Evolutionary conservation across 1,284 basidiomycete genomes (phyloP), one percentile per base, ranked within the genome.

Genomic region (Mycosarcoma mackinlayi): DNA sequence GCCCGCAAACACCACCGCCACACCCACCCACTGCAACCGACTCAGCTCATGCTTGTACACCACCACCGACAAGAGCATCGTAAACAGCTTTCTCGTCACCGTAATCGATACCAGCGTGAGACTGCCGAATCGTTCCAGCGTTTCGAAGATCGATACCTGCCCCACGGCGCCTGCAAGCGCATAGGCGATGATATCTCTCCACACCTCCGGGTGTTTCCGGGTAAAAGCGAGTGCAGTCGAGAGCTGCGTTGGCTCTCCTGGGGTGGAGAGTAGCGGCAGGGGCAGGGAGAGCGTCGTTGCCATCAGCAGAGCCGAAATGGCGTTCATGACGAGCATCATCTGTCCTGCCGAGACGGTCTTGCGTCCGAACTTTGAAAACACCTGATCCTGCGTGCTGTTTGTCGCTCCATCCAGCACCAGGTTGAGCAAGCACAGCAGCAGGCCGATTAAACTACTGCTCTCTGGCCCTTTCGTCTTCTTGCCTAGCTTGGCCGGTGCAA

Each of bases 241-340:
- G 4, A 77, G 60, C 49, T 77, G 70, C n/a, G 55, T 69, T 6
- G 56, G 47, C 18, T 66, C 37, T 8, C 53, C 53, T 7, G 60
- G 41, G 2, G 39, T 49, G 6, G 56, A 41, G 13, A 62, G 19
- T 11, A 72, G 33, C 86, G 42, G 85, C 81, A 90, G 60, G 89
- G 86, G 64, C 89, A 88, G n/a, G 89, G 90, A 65, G 24, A 80
- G 71, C 10, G 75, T 62, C 10, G 57, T 25, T 3, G 33, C 45
- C 66, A 79, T 71, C 34, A 80, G 69, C n/a, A 73, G 16, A 7
- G 67, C 59, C 1, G 77, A 78, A 84, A 93, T 90, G 27, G 90
- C 78, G 83, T 95, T 95, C 84, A 97, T 97, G 88, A 90, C 95
- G 82, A 98, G 90, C 96, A 99, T 98, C 94, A 99, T 97, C 83